These are phyloP conservation scores for Rutstroemia sydowiana DNA, from an alignment of 2,329 filamentous ascomycete species.

Conservation along the genomic window DNA sequence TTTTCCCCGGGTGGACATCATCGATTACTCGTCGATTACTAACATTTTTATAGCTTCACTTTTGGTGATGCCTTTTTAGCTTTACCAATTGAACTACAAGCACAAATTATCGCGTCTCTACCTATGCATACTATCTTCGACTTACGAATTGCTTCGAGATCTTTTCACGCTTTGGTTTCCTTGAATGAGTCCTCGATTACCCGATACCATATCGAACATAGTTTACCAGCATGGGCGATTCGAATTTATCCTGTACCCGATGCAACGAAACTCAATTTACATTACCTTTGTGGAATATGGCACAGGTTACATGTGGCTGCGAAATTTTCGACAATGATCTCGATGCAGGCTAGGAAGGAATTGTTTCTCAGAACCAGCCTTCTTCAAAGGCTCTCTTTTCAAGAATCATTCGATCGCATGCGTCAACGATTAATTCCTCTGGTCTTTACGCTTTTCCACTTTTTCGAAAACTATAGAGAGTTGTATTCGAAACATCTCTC, in stretches of 20 bases:
- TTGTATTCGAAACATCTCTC: conserved; percentile 50
- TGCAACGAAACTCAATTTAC: conserved; percentile 43
- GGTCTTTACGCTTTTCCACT: conserved; percentile 60
- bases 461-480: conserved; percentile 57
- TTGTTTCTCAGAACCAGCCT: conserved; percentile 54
- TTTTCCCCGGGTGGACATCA: too few species aligned
- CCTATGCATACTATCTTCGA: conserved; percentile 54
- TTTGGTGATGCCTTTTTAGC: too few species aligned
- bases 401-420: conserved; percentile 56
- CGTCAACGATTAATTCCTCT: conserved; percentile 55
- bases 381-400: conserved; percentile 48
- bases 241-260: conserved; percentile 51
- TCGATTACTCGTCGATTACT: too few species aligned
- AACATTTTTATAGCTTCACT: too few species aligned
- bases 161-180: conserved; percentile 52
- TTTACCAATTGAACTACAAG: conserved; percentile 55
- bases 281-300: conserved; percentile 58
- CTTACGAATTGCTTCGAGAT: conserved; percentile 49
- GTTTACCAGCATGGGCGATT: conserved; percentile 53
- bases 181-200: conserved; percentile 54
- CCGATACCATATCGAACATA: conserved; percentile 51
- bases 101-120: conserved; percentile 53
- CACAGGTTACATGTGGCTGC: conserved; percentile 57
- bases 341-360: conserved; percentile 58
- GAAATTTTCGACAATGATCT: conserved; percentile 55